Base-by-base conservation (phyloP, 768 basidiomycete species). In the Mrakia blollopis region DNA sequence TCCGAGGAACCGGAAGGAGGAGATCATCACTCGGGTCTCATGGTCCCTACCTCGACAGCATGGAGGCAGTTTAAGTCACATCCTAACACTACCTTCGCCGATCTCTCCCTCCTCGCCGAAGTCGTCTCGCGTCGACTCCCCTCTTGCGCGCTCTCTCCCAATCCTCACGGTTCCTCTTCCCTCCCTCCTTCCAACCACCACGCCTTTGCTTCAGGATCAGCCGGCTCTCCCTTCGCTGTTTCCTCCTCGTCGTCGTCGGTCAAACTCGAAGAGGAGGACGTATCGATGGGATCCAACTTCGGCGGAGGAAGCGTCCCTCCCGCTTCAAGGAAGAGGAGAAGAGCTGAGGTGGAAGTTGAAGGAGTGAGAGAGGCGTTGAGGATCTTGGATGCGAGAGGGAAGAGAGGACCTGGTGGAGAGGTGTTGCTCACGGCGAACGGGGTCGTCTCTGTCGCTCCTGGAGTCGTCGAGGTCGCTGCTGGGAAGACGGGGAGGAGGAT, bases 61-160 rank as follows among this genome's bases (percentile, higher is more conserved):
- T 79, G 76, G 68, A 7, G 70, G 23, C 75, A 72, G 16, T 79
- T 76, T 63, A 76, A 73, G 84, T 88, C 89, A 16, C 94, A 96
- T 83, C 94, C 94, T 2, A 94, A 93, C 80, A 90, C 92, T 73
- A 88, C 89, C 41, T 94, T 94, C 82, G 88, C 92, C 21, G 92
- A 95, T 84, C 86, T 96, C 72, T 85, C 89, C 3, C 86, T 96
- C 73, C 87, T 96, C 62, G 94, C 94, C 3, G 92, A 93, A 72
- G 94, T 96, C 60, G 93, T 95, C 60, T 90, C 92, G 11, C 91
- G 92, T 76, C 57, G 67, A 76, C 28, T n/a, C 30, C 25, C 63
- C 91, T 25, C 90, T 92, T 7, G 69, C 63, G 35, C 28, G 32
- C 44, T 44, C 47, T 30, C 28, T 72, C 52, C 63, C 32, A 44